phyloP scores from a whole-genome alignment of 208 protist genomes.

The Leishmania tarentolae region DNA sequence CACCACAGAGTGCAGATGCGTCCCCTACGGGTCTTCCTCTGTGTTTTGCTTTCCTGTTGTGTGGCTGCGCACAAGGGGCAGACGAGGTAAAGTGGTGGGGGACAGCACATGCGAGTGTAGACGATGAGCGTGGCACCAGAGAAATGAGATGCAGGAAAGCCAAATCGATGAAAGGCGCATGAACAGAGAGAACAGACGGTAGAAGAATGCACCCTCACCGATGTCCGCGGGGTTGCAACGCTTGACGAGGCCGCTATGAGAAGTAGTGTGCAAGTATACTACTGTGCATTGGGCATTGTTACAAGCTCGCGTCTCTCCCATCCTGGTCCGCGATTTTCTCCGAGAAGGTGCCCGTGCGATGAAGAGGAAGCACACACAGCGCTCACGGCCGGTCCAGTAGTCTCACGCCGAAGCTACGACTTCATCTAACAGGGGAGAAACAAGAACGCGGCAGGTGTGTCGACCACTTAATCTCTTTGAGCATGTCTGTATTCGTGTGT shows the following conservation, averaged over 20 bases:
- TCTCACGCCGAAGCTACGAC: background rate
- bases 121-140: background rate
- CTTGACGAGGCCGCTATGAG: background rate
- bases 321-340: background rate
- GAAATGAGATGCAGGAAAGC: background rate
- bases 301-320: background rate
- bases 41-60: background rate
- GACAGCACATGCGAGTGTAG: too few relatives aligned
- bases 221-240: background rate
- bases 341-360: background rate
- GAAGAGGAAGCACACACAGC: background rate
- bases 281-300: background rate
- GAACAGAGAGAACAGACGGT: background rate
- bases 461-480: background rate
- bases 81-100: background rate
- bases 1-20: background rate
- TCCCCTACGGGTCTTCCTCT: background rate
- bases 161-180: background rate
- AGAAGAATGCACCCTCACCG: background rate
- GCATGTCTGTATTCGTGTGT: background rate
- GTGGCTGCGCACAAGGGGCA: background rate
- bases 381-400: background rate
- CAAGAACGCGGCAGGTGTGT: background rate
- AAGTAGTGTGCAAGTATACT: background rate
- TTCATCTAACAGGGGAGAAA: background rate